Evolutionary conservation across 164 flowering plant species (phyloP), one percentile per base, ranked within the genome.

Genomic region (Piper longum): DNA sequence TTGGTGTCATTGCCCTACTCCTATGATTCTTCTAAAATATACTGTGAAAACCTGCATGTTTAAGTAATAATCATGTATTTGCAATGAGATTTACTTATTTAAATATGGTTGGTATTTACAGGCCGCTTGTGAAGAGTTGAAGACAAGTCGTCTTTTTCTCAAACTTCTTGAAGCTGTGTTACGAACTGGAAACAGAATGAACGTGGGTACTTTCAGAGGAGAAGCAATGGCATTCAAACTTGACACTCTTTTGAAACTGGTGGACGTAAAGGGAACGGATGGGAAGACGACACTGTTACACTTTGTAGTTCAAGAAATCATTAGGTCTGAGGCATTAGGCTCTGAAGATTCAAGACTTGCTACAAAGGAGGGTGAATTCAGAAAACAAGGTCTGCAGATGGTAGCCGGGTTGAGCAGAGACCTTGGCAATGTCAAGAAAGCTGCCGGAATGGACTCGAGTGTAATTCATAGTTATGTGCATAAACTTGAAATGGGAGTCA

Each of bases 101-200:
- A 26, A 11, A 16, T 16, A 13, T 16, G 19, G 57, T 13, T 55
- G 40, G 4, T 43, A 66, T 61, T 77, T 51, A 44, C 84, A 93
- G 99, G 86, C 65, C 63, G 99, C 99, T 69, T 83, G 96, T 65
- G 86, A 79, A 66, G 99, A 93, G 69, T 64, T 93, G 71, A 88
- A 81, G 76, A 85, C 79, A 68, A 93, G 99, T 72, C 76, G 93
- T 39, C 72, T 93, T 60, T 93, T 93, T 79, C 83, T 93, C 40
- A 93, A 87, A 70, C 95, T 93, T 62, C 88, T 93, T 11, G 97
- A 93, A 83, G 99, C 99, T 66, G 99, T 93, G 71, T 89, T 93
- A 40, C 80, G 79, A 77, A 81, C 97, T 60, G 99, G 99, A 59
- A 93, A 93, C 77, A 73, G 97, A 64, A 93, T 93, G 99, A 93